These are phyloP conservation scores for Aspergillus saccharolyticus DNA, from an alignment of 495 filamentous ascomycete species.

Conservation along the genomic window DNA sequence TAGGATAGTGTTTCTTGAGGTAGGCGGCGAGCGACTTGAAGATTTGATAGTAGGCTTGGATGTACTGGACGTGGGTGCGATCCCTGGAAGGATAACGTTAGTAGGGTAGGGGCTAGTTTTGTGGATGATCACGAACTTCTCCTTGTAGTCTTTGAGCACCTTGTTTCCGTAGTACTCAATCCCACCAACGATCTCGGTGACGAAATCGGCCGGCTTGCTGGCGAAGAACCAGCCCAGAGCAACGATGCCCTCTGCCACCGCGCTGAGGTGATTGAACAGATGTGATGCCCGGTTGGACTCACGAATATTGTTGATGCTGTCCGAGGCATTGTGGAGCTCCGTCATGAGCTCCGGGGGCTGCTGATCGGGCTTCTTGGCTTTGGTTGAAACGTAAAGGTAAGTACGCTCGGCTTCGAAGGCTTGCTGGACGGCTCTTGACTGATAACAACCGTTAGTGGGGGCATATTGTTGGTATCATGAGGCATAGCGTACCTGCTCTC, in stretches of 20 bases:
- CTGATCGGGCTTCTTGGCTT: conserved; percentile 84
- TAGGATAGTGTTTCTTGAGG: conserved; percentile 71
- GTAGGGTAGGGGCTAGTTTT: conserved; percentile 9
- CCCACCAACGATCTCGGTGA: conserved; percentile 69
- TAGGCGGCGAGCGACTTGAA: conserved; percentile 76
- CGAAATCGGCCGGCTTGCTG: conserved; percentile 71
- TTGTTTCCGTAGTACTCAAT: conserved; percentile 90
- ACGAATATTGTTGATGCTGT: conserved; percentile 67
- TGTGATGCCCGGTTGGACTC: conserved; percentile 70
- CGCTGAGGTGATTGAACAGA: conserved; percentile 70
- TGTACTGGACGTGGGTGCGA: conserved; percentile 73
- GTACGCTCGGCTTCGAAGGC: conserved; percentile 80
- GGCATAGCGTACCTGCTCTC: conserved; percentile 61
- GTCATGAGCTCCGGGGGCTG: conserved; percentile 68
- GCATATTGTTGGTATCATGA: neutral
- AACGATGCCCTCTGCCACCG: conserved; percentile 83
- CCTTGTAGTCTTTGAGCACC: conserved; percentile 82
- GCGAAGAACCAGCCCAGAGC: conserved; percentile 84
- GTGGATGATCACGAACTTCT: conserved; percentile 60
- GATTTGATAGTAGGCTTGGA: conserved; percentile 80
- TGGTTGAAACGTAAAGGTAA: conserved; percentile 82
- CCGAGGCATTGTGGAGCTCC: conserved; percentile 73
- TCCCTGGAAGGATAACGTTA: conserved; percentile 46
- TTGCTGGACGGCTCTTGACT: conserved; percentile 57
- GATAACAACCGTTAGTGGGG: conserved; percentile 3